phyloP scores from a whole-genome alignment of 805 yeast species.

The Helenozyma rhizophorensis region DNA sequence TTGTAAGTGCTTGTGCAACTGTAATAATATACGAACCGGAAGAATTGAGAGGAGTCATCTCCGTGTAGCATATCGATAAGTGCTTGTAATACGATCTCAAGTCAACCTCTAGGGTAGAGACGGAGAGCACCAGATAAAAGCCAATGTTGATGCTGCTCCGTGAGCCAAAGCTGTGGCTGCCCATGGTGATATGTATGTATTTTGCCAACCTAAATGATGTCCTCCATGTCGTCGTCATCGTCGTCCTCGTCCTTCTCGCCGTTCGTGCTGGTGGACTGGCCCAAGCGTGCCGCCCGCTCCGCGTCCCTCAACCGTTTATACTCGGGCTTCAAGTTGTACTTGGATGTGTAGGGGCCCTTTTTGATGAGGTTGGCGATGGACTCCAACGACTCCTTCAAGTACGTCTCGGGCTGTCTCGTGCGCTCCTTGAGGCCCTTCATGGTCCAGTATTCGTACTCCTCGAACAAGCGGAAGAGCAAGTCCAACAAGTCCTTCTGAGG shows the following conservation, averaged over 20 bases:
- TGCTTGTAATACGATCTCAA: too few species aligned
- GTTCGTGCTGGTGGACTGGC: slow-evolving; percentile 32
- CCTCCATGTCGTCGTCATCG: slow-evolving; percentile 63
- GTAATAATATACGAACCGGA: neutral
- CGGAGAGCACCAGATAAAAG: too few species aligned
- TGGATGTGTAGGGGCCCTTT: slow-evolving; percentile 93
- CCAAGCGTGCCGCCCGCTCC: slow-evolving; percentile 65
- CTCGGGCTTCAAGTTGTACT: slow-evolving; percentile 86
- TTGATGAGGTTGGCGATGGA: slow-evolving; percentile 84
- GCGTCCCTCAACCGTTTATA: slow-evolving; percentile 76
- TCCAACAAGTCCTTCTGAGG: slow-evolving; percentile 90
- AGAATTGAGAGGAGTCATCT: too few species aligned
- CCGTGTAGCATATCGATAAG: too few species aligned
- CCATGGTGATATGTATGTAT: too few species aligned
- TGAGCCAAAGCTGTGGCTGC: too few species aligned
- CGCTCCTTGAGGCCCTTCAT: slow-evolving; percentile 90
- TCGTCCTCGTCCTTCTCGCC: slow-evolving; percentile 38
- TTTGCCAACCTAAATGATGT: slow-evolving; percentile 15
- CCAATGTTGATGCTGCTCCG: too few species aligned
- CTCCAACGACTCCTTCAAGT: slow-evolving; percentile 85
- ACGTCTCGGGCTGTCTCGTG: slow-evolving; percentile 93
- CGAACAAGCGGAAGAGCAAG: slow-evolving; percentile 81
- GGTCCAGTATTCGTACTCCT: slow-evolving; percentile 95
- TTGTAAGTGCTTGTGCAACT: slow-evolving; percentile 25
- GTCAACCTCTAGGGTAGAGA: too few species aligned